Base-by-base conservation (phyloP, 192 early-diverging fungal species). In the Coemansia sp. region DNA sequence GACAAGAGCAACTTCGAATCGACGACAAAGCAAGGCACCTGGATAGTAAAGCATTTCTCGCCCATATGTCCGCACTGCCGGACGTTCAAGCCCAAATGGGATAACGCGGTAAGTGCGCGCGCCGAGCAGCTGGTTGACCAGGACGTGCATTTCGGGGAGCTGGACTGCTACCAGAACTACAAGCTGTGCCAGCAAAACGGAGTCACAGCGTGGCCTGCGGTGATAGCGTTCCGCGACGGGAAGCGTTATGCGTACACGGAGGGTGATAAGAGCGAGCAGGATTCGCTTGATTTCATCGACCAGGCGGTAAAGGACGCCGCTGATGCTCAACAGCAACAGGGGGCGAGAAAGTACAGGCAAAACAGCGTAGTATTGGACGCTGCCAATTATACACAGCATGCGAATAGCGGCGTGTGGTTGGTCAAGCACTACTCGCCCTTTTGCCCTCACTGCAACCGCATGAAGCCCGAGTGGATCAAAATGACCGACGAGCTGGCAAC, bases 1-100 rank as follows among this genome's bases (percentile, higher is more conserved):
- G 69, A 71, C 35, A 42, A 66, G 33, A 43, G 59, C 17, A 84
- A 81, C 52, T 88, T 86, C 69, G 71, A 62, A 15, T 55, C 58
- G 0, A 73, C 53, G 34, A 81, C 85, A 33, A 65, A 65, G n/a
- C 65, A 71, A 6, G 87, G 87, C 15, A 87, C 77, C 3, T 86
- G 93, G 93, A 87, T 95, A 61, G 73, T 95, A 22, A 87, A 92
- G 81, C 93, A 93, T 73, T 92, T 86, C 80, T 92, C 94, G 20
- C 93, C 93, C 2, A 87, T 81, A 85, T 95, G 93, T 73, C 67
- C 76, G 33, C 92, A 95, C 76, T 97, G 95, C 83, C 77, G 87
- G 75, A 65, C 70, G 10, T 86, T 98, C 63, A 88, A 87, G 15
- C 93, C 94, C 6, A 85, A 84, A 22, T 96, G 92, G 86, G 87